Percentiles rank a stretch among this genome's conserved stretches.
These are phyloP conservation scores for Seiridium cupressi DNA, from an alignment of 2,329 filamentous ascomycete species.

Conservation along the genomic window DNA sequence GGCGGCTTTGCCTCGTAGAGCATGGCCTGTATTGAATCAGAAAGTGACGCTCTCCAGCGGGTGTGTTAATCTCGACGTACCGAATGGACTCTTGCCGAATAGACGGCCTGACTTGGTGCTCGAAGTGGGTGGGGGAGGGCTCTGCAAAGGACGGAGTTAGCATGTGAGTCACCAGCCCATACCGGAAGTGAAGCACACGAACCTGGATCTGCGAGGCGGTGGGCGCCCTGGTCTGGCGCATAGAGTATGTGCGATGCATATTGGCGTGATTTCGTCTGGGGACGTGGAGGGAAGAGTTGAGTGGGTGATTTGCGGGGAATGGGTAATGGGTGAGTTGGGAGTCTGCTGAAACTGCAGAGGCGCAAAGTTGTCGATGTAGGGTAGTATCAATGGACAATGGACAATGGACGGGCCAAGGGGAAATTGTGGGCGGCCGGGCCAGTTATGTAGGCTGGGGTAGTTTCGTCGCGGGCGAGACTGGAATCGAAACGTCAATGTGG, in stretches of 20 bases:
- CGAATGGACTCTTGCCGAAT: constrained; percentile 82
- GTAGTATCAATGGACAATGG: background rate
- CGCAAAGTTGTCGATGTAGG: background rate
- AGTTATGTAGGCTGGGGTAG: background rate
- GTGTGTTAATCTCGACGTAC: constrained; percentile 49
- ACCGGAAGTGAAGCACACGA: constrained; percentile 15
- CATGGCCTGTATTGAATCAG: constrained; percentile 47
- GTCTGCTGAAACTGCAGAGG: background rate
- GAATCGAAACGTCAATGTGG: constrained; percentile 1
- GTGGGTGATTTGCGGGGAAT: background rate
- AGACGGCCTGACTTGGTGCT: constrained; percentile 88
- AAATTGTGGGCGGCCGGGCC: background rate
- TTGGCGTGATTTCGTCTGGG: constrained; percentile 19
- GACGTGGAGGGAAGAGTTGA: background rate
- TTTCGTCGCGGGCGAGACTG: background rate
- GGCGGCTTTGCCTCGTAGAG: constrained; percentile 70
- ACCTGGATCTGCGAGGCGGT: constrained; percentile 78
- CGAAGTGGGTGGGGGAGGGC: constrained; percentile 87
- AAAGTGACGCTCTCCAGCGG: background rate
- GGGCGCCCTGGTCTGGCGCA: constrained; percentile 95
- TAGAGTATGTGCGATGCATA: constrained; percentile 99
- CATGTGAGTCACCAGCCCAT: background rate
- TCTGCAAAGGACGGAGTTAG: constrained; percentile 50
- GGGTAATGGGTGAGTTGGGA: too few species aligned
- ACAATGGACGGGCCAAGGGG: background rate